Evolutionary conservation across 169 alveolate genomes (phyloP).

Genomic region (Theileria sp.): DNA sequence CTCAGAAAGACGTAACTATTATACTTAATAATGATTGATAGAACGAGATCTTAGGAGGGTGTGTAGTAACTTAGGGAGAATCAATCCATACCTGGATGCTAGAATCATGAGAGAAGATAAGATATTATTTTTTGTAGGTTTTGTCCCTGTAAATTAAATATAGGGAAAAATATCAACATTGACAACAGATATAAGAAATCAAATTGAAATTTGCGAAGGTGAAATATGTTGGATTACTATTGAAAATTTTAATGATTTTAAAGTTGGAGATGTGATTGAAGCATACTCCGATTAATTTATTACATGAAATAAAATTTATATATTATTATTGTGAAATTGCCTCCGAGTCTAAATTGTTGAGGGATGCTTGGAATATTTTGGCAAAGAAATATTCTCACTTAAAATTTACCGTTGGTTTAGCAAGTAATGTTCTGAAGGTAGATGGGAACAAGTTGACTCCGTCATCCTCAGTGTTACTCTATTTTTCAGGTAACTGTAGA

Average conservation of each 20-base stretch:
- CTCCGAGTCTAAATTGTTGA: constrained; percentile 25
- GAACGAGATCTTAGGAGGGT: constrained; percentile 61
- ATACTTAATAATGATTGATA: neutral
- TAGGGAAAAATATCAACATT: constrained; percentile 59
- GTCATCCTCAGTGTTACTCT: constrained; percentile 53
- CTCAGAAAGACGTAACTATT: constrained; percentile 13
- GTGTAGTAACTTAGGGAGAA: constrained; percentile 51
- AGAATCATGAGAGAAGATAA: constrained; percentile 53
- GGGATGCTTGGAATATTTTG: constrained; percentile 46
- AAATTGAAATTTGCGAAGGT: constrained; percentile 35
- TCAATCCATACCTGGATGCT: constrained; percentile 19
- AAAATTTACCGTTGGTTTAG: constrained; percentile 53
- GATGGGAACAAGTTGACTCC: constrained; percentile 29
- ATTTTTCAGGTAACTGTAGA: constrained; percentile 56
- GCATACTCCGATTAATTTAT: constrained; percentile 21
- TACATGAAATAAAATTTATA: neutral
- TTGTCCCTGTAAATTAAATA: neutral
- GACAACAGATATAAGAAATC: constrained; percentile 42
- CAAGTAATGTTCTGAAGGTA: constrained; percentile 21
- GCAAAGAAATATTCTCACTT: constrained; percentile 45
- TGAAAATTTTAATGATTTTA: constrained; percentile 53
- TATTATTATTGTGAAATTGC: neutral
- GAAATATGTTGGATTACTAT: constrained; percentile 61
- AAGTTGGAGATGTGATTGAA: constrained; percentile 58
- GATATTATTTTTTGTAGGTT: constrained; percentile 36